Conservation (phyloP, 2,329 filamentous ascomycete genomes). For the Periconia sp. region DNA sequence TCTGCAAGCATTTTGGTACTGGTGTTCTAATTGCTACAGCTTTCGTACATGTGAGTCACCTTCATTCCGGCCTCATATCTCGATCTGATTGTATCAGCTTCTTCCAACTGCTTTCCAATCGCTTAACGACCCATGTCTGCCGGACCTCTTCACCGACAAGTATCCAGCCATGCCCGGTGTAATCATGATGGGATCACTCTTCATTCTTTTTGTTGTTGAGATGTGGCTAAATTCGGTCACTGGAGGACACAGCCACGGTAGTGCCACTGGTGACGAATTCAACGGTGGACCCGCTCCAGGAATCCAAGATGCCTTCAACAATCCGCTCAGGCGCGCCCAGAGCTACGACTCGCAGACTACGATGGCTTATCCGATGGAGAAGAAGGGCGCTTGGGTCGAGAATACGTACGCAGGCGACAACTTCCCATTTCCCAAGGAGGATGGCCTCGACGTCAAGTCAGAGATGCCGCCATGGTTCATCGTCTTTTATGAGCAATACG, state of each 20-base stretch:
- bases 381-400: conserved; percentile 39
- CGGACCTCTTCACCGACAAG: conserved; percentile 63
- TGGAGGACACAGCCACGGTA: conserved; percentile 65
- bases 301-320: conserved; percentile 39
- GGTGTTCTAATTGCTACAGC: conserved; percentile 86
- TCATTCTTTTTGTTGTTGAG: conserved; percentile 67
- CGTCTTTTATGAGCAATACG: conserved; percentile 68
- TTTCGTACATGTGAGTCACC: conserved; percentile 68
- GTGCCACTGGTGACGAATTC: conserved; percentile 55
- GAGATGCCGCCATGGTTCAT: conserved; percentile 68
- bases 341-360: conserved; percentile 46
- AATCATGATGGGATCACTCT: conserved; percentile 69
- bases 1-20: conserved; percentile 69
- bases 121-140: conserved; percentile 58
- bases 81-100: conserved; percentile 43
- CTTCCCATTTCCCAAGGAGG: conserved; percentile 37
- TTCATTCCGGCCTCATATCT: neutral
- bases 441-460: conserved; percentile 38
- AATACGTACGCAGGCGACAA: conserved; percentile 34
- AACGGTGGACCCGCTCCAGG: conserved; percentile 26
- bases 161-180: conserved; percentile 69
- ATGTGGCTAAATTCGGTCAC: conserved; percentile 67
- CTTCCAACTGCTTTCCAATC: conserved; percentile 65
- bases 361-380: conserved; percentile 41
- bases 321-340: conserved; percentile 33